Evolutionary conservation across 2,329 filamentous ascomycete species (phyloP).

Genomic region (Calycina herbarum): DNA sequence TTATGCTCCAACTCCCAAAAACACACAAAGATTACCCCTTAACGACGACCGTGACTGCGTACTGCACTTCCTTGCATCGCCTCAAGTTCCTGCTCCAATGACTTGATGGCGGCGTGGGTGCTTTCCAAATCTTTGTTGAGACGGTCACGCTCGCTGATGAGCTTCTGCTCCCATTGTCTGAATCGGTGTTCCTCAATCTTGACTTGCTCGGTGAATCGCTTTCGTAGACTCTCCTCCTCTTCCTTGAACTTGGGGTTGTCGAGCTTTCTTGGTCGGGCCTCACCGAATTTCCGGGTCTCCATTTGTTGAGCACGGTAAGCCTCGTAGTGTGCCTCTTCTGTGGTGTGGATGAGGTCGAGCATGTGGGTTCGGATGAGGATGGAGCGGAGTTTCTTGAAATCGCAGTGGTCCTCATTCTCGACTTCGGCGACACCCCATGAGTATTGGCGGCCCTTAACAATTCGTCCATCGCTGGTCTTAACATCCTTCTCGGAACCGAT

Average conservation of each 20-base stretch:
- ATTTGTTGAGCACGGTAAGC: conserved; percentile 99
- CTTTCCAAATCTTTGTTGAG: conserved; percentile 99
- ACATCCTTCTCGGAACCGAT: conserved; percentile 99
- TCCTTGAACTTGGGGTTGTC: conserved; percentile 99
- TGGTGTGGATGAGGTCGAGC: conserved; percentile 99
- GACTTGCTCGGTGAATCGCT: conserved; percentile 99
- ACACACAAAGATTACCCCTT: conserved; percentile 38
- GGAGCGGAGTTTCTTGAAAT: conserved; percentile 99
- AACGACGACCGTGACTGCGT: conserved; percentile 90
- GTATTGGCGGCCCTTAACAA: conserved; percentile 98
- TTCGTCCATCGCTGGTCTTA: conserved; percentile 91
- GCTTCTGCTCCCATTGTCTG: conserved; percentile 99
- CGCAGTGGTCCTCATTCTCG: conserved; percentile 99
- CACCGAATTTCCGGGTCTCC: conserved; percentile 99
- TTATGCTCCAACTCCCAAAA: background rate
- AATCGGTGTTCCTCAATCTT: conserved; percentile 99
- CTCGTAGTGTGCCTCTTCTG: conserved; percentile 98
- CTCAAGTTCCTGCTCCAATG: conserved; percentile 89
- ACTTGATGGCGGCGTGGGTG: conserved; percentile 92
- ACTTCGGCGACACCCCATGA: conserved; percentile 99
- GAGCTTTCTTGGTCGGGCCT: conserved; percentile 93
- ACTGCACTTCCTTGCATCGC: conserved; percentile 86
- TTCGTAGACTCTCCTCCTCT: conserved; percentile 96
- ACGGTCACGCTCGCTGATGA: conserved; percentile 96
- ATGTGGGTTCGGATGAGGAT: conserved; percentile 99